These are phyloP conservation scores for Acanthamoeba healyi DNA, from an alignment of 208 protist genomes.

Conservation along the genomic window DNA sequence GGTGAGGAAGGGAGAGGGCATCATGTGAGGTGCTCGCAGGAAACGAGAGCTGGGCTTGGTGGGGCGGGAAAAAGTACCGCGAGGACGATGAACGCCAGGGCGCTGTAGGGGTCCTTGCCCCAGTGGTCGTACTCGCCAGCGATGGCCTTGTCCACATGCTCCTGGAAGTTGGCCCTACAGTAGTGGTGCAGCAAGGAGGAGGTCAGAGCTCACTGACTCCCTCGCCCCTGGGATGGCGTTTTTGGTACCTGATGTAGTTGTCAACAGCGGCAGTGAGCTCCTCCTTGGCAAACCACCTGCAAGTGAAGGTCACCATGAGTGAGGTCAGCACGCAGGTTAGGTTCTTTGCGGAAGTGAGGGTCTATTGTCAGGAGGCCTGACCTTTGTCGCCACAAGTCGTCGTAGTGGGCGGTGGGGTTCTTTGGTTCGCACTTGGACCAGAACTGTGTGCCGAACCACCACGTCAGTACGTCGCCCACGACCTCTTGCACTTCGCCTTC, in stretches of 20 bases:
- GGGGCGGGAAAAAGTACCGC: background rate
- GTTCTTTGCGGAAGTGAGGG: background rate
- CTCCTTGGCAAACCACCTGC: conserved; percentile 67
- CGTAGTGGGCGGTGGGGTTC: conserved; percentile 60
- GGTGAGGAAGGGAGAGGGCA: too few species aligned
- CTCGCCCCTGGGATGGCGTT: too few species aligned
- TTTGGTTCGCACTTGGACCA: conserved; percentile 29
- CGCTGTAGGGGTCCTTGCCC: conserved; percentile 33
- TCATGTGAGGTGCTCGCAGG: background rate
- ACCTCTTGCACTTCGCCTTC: background rate
- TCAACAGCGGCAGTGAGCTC: conserved; percentile 31
- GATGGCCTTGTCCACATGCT: conserved; percentile 19
- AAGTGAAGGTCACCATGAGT: background rate
- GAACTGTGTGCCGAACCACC: conserved; percentile 56
- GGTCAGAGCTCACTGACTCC: background rate
- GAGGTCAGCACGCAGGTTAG: background rate
- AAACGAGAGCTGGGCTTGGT: background rate
- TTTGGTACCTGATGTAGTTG: conserved; percentile 19
- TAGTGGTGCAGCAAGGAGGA: background rate
- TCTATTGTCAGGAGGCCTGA: background rate
- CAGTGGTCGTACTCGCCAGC: background rate
- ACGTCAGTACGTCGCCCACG: conserved; percentile 48
- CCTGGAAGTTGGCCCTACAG: background rate
- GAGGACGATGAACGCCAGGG: conserved; percentile 19
- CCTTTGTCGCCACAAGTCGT: conserved; percentile 62